Conservation (phyloP, 208 protist species). For the Wallacemonas rigidus region DNA sequence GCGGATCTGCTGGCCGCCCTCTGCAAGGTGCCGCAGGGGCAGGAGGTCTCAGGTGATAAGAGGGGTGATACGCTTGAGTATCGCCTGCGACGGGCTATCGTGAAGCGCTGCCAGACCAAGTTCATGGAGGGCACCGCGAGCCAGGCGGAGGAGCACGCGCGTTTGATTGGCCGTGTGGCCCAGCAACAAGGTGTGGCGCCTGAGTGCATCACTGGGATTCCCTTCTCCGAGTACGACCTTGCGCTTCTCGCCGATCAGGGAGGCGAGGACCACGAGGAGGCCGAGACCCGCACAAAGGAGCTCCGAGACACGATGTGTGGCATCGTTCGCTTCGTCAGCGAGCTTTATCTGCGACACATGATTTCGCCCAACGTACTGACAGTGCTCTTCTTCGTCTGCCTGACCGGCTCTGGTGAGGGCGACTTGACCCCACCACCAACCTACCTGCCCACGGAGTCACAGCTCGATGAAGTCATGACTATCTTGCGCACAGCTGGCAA, state of each 20-base stretch:
- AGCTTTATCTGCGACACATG: conserved; percentile 73
- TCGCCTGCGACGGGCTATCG: conserved; percentile 64
- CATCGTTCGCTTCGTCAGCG: conserved; percentile 76
- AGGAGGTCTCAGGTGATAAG: conserved; percentile 60
- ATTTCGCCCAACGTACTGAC: conserved; percentile 59
- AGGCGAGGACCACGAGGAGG: conserved; percentile 26
- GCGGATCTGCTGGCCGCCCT: conserved; percentile 70
- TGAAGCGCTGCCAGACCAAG: conserved; percentile 69
- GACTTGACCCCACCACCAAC: conserved; percentile 50
- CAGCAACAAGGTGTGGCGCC: conserved; percentile 11
- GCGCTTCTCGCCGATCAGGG: conserved; percentile 2
- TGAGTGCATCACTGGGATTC: not conserved
- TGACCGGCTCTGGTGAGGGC: conserved; percentile 43
- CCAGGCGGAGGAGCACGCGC: conserved; percentile 25
- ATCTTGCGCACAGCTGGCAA: conserved; percentile 44
- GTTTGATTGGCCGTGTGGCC: conserved; percentile 5
- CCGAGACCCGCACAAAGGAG: conserved; percentile 32
- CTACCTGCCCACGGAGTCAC: conserved; percentile 64
- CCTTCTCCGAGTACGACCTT: conserved; percentile 16
- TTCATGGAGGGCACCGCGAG: conserved; percentile 41
- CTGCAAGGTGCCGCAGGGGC: conserved; percentile 61
- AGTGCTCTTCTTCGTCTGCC: conserved; percentile 57
- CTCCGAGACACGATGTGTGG: conserved; percentile 64
- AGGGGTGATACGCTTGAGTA: conserved; percentile 61
- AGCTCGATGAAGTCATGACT: conserved; percentile 76